phyloP scores from a whole-genome alignment of 148 eudicot species.

The Mesembryanthemum crystallinum region DNA sequence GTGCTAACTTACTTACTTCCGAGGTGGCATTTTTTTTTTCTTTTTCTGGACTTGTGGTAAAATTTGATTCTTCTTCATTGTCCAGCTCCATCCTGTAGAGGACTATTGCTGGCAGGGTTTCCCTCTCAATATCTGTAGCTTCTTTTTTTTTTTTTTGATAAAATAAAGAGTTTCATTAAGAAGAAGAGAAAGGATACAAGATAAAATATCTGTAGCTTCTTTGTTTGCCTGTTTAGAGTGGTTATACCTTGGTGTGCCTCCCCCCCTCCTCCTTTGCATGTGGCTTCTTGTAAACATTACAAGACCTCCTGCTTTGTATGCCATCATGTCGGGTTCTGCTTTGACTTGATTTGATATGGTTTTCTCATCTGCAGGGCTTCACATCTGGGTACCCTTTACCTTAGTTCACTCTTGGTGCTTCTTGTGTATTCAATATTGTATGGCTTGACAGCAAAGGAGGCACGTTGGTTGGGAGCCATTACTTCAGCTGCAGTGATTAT shows the following conservation, averaged over 20 bases:
- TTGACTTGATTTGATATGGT: conserved; percentile 10
- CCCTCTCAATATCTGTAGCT: not conserved
- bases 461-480: conserved; percentile 90
- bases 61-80: not conserved
- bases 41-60: not conserved
- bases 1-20: not conserved
- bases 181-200: too few relatives aligned
- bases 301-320: not conserved
- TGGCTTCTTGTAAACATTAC: not conserved
- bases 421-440: conserved; percentile 82
- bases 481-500: conserved; percentile 91
- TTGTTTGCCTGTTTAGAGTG: not conserved
- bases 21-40: not conserved
- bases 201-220: not conserved
- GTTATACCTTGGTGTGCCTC: not conserved
- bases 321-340: conserved; percentile 8
- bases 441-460: conserved; percentile 90
- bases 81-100: not conserved
- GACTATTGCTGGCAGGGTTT: not conserved
- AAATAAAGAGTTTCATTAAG: too few relatives aligned
- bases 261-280: not conserved
- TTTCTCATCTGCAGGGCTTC: conserved; percentile 59
- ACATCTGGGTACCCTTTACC: conserved; percentile 85
- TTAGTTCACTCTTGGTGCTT: conserved; percentile 77
- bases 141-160: too few relatives aligned